Conservation (phyloP, 2,329 filamentous ascomycete species). For the Aspergillus sclerotialis region DNA sequence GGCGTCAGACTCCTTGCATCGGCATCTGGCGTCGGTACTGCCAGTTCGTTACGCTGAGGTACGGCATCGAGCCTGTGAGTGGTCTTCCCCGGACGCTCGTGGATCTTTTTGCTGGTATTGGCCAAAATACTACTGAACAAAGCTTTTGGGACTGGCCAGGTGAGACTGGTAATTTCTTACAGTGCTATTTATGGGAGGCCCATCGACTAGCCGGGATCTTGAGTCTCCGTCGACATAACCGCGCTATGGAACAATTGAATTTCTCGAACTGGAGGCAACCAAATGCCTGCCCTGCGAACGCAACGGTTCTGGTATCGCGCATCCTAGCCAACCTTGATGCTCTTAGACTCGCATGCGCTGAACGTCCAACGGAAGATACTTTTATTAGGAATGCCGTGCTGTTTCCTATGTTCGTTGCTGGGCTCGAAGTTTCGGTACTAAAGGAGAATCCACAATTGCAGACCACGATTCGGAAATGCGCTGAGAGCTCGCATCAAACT, state of each 20-base stretch:
- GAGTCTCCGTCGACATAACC: slow-evolving; percentile 11
- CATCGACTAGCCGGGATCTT: slow-evolving; percentile 21
- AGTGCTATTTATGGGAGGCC: slow-evolving; percentile 24
- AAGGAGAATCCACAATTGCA: slow-evolving; percentile 12
- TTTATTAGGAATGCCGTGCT: slow-evolving; percentile 18
- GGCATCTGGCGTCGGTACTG: slow-evolving; percentile 23
- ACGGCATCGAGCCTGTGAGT: slow-evolving; percentile 18
- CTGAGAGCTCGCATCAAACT: slow-evolving; percentile 4
- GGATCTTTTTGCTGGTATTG: slow-evolving; percentile 20
- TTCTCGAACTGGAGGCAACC: too few species aligned
- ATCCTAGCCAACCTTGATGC: slow-evolving; percentile 20
- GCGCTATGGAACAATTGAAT: too few species aligned
- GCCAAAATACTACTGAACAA: slow-evolving; percentile 15
- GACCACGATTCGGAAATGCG: slow-evolving; percentile 1
- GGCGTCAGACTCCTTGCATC: slow-evolving; percentile 16
- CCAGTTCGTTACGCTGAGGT: slow-evolving; percentile 4
- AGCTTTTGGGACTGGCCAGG: slow-evolving; percentile 25
- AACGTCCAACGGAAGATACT: slow-evolving; percentile 8
- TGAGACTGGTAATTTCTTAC: slow-evolving; percentile 16
- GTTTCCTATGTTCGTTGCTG: slow-evolving; percentile 18
- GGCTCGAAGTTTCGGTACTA: slow-evolving; percentile 10
- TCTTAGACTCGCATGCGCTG: slow-evolving; percentile 12
- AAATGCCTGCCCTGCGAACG: slow-evolving; percentile 6
- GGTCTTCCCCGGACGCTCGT: slow-evolving; percentile 21
- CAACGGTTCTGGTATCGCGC: slow-evolving; percentile 13